Evolutionary conservation across 192 early-diverging fungal genomes (phyloP).

Genomic region (Backusella tuberculispora): DNA sequence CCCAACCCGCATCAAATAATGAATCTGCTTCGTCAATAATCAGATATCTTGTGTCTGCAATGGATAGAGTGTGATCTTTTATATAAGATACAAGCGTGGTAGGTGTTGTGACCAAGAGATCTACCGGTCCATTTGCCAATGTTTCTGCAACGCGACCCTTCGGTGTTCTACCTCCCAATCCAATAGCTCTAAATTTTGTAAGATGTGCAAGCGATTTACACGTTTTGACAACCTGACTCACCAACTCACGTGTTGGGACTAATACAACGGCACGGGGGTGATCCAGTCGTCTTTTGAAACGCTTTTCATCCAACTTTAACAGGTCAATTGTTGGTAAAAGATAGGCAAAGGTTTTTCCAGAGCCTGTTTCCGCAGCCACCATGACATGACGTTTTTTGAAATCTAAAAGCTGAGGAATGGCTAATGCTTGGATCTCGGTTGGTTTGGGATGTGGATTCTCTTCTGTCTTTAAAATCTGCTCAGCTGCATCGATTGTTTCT

Average conservation of each 20-base stretch:
- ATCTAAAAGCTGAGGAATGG: constrained; percentile 73
- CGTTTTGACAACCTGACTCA: constrained; percentile 74
- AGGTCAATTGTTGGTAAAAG: constrained; percentile 77
- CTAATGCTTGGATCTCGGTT: constrained; percentile 84
- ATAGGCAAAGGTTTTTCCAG: constrained; percentile 92
- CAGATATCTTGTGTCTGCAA: constrained; percentile 64
- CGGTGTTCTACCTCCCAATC: constrained; percentile 54
- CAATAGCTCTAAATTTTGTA: constrained; percentile 69
- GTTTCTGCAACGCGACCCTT: constrained; percentile 50
- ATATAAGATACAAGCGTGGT: constrained; percentile 64
- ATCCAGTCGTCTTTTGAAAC: constrained; percentile 64
- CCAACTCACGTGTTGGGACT: constrained; percentile 89
- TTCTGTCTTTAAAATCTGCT: not conserved
- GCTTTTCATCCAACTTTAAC: constrained; percentile 69
- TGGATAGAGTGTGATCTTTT: constrained; percentile 57
- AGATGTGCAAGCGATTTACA: constrained; percentile 74
- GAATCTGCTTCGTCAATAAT: constrained; percentile 96
- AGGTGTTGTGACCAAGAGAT: constrained; percentile 87
- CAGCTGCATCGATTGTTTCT: not conserved
- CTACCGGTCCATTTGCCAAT: constrained; percentile 68
- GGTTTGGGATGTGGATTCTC: constrained; percentile 54
- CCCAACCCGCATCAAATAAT: constrained; percentile 84
- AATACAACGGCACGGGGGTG: constrained; percentile 85
- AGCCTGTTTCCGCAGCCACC: constrained; percentile 88
- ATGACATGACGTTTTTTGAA: constrained; percentile 56